Conservation (phyloP, 352 stramenopile species). For the Phytophthora citrophthora region DNA sequence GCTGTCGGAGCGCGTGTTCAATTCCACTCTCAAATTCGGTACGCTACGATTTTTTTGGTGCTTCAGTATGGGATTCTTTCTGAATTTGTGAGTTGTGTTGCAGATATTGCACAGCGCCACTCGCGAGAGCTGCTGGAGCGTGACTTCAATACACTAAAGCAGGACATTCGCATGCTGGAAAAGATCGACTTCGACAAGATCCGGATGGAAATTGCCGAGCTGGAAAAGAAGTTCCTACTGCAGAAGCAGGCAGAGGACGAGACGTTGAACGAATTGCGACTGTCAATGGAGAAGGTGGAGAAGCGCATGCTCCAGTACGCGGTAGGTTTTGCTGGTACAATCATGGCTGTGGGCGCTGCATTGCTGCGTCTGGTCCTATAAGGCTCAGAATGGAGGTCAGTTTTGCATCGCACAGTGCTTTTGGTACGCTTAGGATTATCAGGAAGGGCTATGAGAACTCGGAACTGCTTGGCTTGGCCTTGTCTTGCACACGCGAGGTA, state of each 20-base stretch:
- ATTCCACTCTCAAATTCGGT: slow-evolving; percentile 92
- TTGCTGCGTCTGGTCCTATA: slow-evolving; percentile 81
- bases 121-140: slow-evolving; percentile 88
- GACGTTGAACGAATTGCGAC: slow-evolving; percentile 83
- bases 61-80: no score
- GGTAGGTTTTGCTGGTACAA: slow-evolving; percentile 87
- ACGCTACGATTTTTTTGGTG: slow-evolving; percentile 3
- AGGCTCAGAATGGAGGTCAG: slow-evolving; percentile 5
- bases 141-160: slow-evolving; percentile 91
- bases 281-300: slow-evolving; percentile 91
- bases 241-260: slow-evolving; percentile 90
- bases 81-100: neutral
- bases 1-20: slow-evolving; percentile 88
- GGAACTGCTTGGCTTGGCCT: slow-evolving; percentile 43
- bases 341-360: slow-evolving; percentile 85
- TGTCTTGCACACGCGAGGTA: slow-evolving; percentile 72
- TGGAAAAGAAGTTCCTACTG: slow-evolving; percentile 90
- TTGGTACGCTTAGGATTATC: neutral
- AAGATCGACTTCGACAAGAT: slow-evolving; percentile 93
- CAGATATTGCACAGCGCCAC: slow-evolving; percentile 90
- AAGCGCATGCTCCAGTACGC: slow-evolving; percentile 91
- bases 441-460: slow-evolving; percentile 44
- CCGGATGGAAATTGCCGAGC: slow-evolving; percentile 85
- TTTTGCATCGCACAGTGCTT: neutral
- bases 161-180: slow-evolving; percentile 91